Base-by-base conservation (phyloP, 2,329 filamentous ascomycete species). In the Paradendryphiella salina region DNA sequence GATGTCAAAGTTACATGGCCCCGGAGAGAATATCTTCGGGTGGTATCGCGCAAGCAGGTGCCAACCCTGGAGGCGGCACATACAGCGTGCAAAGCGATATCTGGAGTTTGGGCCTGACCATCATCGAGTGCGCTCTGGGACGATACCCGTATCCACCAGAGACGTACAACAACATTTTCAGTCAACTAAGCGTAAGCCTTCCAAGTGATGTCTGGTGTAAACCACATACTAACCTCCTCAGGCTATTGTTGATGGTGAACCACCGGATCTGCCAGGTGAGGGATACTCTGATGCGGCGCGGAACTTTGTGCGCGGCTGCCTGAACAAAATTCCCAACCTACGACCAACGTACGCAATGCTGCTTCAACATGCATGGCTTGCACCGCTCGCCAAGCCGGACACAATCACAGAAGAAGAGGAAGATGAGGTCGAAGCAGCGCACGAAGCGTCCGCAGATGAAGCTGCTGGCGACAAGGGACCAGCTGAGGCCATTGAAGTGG, bases 1-100 rank as follows among this genome's bases (percentile, higher is more conserved):
- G 94, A 32, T 99, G 94, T 68, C 94, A 99, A 76, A 96, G 92
- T 69, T 99, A 99, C 76, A 99, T 99, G 94, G 94, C 94, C 0
- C 94, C 94, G 0, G 94, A 99, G 74, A 81, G 94, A 59, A 99
- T 99, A 65, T 90, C 90, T 7, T 90, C 90, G 40, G 91, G 92
- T 49, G 88, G 88, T 17, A 85, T 91, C 66, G 85, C 89, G 51
- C 83, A 87, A 55, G 81, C 84, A 3, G 87, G 87, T 20, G 80
- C 85, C 14, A 83, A 85, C 51, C 82, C 82, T 48, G 80, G 83
- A 5, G 87, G 87, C 52, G 93, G 93, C 49, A 96, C 93, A 2
- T 99, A 99, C 75, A 96, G 90, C 71, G 94, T 99, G 32, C 94
- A 97, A 75, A 96, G 90, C 70, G 94, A 99, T 70, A 93, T 99